These are phyloP conservation scores for Ascosphaera apis DNA, from an alignment of 2,329 filamentous ascomycete genomes.

Conservation along the genomic window DNA sequence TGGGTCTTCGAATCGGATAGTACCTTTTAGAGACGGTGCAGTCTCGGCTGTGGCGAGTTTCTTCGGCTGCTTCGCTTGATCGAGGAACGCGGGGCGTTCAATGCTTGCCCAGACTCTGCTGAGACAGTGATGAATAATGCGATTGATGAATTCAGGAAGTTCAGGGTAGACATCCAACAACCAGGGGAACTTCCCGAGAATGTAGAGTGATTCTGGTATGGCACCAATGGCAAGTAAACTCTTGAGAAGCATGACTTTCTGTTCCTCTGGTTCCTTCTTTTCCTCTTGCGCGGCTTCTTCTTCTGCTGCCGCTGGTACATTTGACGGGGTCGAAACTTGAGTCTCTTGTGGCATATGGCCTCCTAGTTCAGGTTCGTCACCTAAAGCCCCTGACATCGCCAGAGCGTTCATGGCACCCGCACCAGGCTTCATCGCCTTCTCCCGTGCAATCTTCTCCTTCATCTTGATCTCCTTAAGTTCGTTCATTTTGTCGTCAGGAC, in stretches of 20 bases:
- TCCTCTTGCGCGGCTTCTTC: conserved; percentile 27
- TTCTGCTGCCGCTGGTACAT: too few relatives aligned
- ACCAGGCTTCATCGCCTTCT: conserved; percentile 46
- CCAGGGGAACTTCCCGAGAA: conserved; percentile 84
- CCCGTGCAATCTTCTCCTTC: conserved; percentile 57
- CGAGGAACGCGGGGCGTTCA: conserved; percentile 22
- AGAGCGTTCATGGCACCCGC: conserved; percentile 57
- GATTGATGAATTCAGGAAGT: conserved; percentile 57
- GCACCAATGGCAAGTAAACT: conserved; percentile 79
- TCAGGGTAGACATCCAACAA: conserved; percentile 67
- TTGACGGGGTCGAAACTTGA: conserved; percentile 28
- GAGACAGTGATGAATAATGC: conserved; percentile 62
- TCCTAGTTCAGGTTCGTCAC: conserved; percentile 56
- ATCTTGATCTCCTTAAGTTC: conserved; percentile 43
- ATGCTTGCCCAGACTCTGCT: conserved; percentile 44
- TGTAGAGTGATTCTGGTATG: conserved; percentile 75
- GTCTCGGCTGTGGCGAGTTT: conserved; percentile 38
- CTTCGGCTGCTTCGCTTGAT: conserved; percentile 24
- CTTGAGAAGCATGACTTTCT: conserved; percentile 66
- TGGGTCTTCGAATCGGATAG: conserved; percentile 36
- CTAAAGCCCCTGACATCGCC: conserved; percentile 62
- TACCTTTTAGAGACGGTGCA: conserved; percentile 43
- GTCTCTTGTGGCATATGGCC: too few relatives aligned
- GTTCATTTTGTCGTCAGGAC: conserved; percentile 63
- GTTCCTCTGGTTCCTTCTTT: conserved; percentile 48